phyloP scores from a whole-genome alignment of 1,284 basidiomycete genomes.

The Malassezia yamatoensis region DNA sequence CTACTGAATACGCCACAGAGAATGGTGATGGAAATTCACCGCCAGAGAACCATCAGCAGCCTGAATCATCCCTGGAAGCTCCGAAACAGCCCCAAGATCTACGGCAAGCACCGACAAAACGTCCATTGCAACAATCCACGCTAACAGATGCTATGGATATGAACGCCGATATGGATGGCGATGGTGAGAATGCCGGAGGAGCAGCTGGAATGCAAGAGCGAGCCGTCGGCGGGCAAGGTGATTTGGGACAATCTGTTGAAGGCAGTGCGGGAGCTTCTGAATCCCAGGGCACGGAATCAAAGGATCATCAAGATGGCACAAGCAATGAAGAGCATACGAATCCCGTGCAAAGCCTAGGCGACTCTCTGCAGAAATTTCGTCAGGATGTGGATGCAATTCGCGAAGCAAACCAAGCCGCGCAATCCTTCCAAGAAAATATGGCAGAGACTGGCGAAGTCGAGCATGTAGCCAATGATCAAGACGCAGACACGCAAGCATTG shows the following conservation, averaged over 20 bases:
- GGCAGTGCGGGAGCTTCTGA: slow-evolving; percentile 4
- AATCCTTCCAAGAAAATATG: slow-evolving; percentile 48
- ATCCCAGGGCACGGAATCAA: slow-evolving; percentile 27
- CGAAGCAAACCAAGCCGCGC: slow-evolving; percentile 48
- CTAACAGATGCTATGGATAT: slow-evolving; percentile 21
- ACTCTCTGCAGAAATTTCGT: slow-evolving; percentile 72
- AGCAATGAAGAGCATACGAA: slow-evolving; percentile 49
- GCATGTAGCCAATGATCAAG: slow-evolving; percentile 63
- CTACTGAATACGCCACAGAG: slow-evolving; percentile 24
- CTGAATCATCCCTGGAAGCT: neutral
- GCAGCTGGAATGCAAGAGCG: slow-evolving; percentile 12
- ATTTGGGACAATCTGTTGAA: slow-evolving; percentile 8
- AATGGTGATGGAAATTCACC: too few species aligned
- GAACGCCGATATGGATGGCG: slow-evolving; percentile 13
- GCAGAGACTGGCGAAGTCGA: slow-evolving; percentile 56
- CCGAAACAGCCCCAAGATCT: slow-evolving; percentile 2
- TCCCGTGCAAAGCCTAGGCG: slow-evolving; percentile 71
- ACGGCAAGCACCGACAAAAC: neutral
- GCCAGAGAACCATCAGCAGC: neutral
- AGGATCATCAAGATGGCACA: slow-evolving; percentile 17
- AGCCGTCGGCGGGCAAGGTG: slow-evolving; percentile 7
- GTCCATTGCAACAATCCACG: neutral
- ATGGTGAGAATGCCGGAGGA: slow-evolving; percentile 12
- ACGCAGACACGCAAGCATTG: slow-evolving; percentile 75
- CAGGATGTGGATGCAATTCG: slow-evolving; percentile 77